phyloP scores from a whole-genome alignment of 306 rosid genomes.

The Ceratonia siliqua region DNA sequence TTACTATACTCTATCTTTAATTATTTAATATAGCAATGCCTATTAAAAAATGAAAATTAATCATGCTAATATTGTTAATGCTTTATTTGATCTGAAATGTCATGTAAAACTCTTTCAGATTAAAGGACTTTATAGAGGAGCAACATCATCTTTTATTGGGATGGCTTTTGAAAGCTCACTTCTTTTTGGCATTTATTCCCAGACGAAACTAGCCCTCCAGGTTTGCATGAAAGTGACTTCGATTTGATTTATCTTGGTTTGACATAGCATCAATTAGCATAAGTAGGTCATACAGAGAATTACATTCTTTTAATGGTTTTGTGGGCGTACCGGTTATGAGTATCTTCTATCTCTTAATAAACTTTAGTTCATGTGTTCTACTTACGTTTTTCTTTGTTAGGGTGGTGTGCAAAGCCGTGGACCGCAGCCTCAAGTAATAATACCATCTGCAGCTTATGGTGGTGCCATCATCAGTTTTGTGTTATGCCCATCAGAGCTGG shows the following conservation, averaged over 20 bases:
- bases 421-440: conserved; percentile 68
- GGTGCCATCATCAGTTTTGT: conserved; percentile 90
- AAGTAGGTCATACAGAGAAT: conserved; percentile 18
- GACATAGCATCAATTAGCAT: conserved; percentile 12
- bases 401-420: conserved; percentile 59
- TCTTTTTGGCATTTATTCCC: conserved; percentile 88
- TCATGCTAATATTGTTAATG: not conserved
- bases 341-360: conserved; percentile 21
- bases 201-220: conserved; percentile 76
- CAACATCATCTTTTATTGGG: conserved; percentile 90
- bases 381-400: conserved; percentile 43
- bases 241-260: conserved; percentile 30
- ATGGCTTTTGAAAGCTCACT: conserved; percentile 91
- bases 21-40: conserved; percentile 17
- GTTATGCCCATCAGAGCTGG: conserved; percentile 86
- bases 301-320: conserved; percentile 11
- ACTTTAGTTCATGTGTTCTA: conserved; percentile 10
- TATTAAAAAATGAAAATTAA: conserved; percentile 3
- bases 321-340: conserved; percentile 2
- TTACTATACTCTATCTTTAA: not conserved
- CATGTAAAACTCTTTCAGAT: conserved; percentile 51
- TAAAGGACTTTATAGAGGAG: conserved; percentile 93
- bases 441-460: conserved; percentile 84
- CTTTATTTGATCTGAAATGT: conserved; percentile 1
- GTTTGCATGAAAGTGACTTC: conserved; percentile 48